A percentile compares a stretch with the other conserved stretches of the same genome.
These are phyloP conservation scores for Trametopsis cervina DNA, from an alignment of 768 basidiomycete genomes.

Conservation along the genomic window DNA sequence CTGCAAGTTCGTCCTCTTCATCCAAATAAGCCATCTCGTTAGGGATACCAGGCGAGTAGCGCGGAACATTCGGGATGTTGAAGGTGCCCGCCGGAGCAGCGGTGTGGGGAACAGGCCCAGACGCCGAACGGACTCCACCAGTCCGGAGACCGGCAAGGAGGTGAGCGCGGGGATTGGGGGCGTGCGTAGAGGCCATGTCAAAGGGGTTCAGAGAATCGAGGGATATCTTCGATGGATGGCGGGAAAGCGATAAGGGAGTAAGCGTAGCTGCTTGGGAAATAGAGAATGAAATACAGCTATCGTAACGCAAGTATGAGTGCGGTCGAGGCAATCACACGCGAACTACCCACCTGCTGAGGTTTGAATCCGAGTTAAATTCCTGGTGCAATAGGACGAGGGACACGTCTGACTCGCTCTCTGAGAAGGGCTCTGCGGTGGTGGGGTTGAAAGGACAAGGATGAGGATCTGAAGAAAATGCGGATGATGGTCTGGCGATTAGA, in stretches of 20 bases:
- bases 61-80: conserved; percentile 39
- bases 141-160: conserved; percentile 87
- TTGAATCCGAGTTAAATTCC: conserved; percentile 7
- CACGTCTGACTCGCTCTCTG: conserved; percentile 23
- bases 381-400: conserved; percentile 8
- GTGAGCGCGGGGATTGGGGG: conserved; percentile 60
- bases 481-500: conserved; percentile 25
- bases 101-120: conserved; percentile 54
- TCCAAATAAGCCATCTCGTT: conserved; percentile 28
- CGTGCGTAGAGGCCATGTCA: conserved; percentile 36
- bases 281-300: conserved; percentile 28
- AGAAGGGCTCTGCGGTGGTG: conserved; percentile 12
- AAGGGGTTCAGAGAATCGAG: conserved; percentile 12
- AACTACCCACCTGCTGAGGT: background rate
- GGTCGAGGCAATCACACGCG: background rate
- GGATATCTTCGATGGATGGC: conserved; percentile 11
- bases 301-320: background rate
- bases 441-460: conserved; percentile 15
- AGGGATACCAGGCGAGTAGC: conserved; percentile 42
- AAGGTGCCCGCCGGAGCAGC: conserved; percentile 59
- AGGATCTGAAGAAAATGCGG: conserved; percentile 13
- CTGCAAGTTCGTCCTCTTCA: conserved; percentile 47
- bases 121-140: conserved; percentile 80
- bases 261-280: conserved; percentile 17
- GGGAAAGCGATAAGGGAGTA: conserved; percentile 16